Conservation (phyloP, 2,329 filamentous ascomycete species). For the Daldinia sp. region DNA sequence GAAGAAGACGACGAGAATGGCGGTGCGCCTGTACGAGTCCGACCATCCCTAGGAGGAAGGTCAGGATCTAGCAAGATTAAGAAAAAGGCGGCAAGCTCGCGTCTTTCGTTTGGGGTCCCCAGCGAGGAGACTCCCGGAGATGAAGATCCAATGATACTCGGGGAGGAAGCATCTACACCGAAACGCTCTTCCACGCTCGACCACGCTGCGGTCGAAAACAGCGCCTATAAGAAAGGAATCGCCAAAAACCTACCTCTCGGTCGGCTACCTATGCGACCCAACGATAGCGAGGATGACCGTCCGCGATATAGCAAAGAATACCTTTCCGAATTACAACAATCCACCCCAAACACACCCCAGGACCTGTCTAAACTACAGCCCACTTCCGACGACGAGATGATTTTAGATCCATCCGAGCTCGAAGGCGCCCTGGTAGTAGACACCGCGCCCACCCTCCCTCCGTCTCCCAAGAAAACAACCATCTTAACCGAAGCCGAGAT, state of each 20-base stretch:
- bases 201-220: constrained; percentile 72
- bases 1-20: constrained; percentile 56
- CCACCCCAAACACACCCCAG: constrained; percentile 83
- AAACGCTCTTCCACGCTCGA: constrained; percentile 64
- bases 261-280: constrained; percentile 63
- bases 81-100: constrained; percentile 69
- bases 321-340: constrained; percentile 83
- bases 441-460: constrained; percentile 50
- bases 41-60: constrained; percentile 57
- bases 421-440: constrained; percentile 73
- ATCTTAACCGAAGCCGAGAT: constrained; percentile 89
- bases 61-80: constrained; percentile 67
- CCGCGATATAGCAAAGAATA: constrained; percentile 89
- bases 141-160: constrained; percentile 49
- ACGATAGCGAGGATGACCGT: constrained; percentile 69
- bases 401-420: constrained; percentile 66
- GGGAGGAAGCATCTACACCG: constrained; percentile 62
- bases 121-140: constrained; percentile 62
- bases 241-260: constrained; percentile 53
- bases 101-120: constrained; percentile 76
- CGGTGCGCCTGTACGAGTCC: constrained; percentile 58
- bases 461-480: constrained; percentile 49
- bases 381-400: constrained; percentile 58
- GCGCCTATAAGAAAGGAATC: constrained; percentile 64
- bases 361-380: constrained; percentile 59